phyloP scores from a whole-genome alignment of 2,329 filamentous ascomycete species.

The Neophaeococcomyces mojaviensis region DNA sequence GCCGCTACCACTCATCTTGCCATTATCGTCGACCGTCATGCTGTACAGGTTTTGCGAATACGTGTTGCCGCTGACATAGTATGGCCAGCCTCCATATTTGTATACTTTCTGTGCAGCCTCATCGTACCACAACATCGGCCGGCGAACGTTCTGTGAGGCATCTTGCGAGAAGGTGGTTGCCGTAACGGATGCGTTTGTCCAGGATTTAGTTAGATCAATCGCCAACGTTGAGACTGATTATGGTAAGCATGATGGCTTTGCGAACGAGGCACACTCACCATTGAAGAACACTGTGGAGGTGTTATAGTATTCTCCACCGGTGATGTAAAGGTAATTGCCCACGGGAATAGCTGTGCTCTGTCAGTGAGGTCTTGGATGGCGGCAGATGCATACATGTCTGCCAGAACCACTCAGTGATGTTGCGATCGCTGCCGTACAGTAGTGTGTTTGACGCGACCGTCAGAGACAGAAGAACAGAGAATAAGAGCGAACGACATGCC shows the following conservation, averaged over 20 bases:
- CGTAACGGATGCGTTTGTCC: constrained; percentile 12
- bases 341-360: constrained; percentile 7
- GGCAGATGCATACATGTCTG: constrained; percentile 4
- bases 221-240: constrained; percentile 8
- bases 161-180: neutral
- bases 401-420: constrained; percentile 11
- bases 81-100: constrained; percentile 15
- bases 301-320: constrained; percentile 12
- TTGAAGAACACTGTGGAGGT: no score
- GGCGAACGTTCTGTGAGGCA: constrained; percentile 3
- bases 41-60: neutral
- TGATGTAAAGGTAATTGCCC: constrained; percentile 11
- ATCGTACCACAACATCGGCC: constrained; percentile 13
- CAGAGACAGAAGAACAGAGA: constrained; percentile 13
- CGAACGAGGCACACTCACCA: no score
- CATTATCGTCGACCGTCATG: neutral
- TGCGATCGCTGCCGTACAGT: no score
- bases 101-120: constrained; percentile 9
- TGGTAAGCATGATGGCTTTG: neutral
- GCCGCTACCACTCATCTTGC: neutral
- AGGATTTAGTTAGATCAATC: constrained; percentile 13
- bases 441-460: constrained; percentile 28
- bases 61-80: neutral
- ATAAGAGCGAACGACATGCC: constrained; percentile 21
- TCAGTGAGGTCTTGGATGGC: neutral